Conservation (phyloP, 2,329 filamentous ascomycete species). For the Tolypocladium guangdongense region DNA sequence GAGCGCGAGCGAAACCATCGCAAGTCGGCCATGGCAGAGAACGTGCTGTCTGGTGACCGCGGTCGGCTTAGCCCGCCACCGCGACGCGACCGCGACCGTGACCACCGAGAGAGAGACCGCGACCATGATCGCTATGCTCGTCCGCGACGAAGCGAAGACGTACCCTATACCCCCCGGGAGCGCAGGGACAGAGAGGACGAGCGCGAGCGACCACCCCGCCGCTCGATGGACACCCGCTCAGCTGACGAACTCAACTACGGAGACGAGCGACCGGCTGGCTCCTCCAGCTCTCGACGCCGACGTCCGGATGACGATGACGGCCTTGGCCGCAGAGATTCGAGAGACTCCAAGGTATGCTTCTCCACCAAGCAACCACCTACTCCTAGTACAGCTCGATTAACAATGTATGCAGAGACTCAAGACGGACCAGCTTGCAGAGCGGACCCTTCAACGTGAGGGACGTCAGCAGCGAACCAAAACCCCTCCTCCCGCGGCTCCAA, state of each 20-base stretch:
- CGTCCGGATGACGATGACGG: constrained; percentile 70
- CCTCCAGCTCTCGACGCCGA: constrained; percentile 58
- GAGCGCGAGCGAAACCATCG: constrained; percentile 90
- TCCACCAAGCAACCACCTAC: neutral
- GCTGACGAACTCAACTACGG: constrained; percentile 89
- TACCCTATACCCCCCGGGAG: constrained; percentile 50
- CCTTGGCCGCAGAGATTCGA: constrained; percentile 50
- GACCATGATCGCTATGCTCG: constrained; percentile 11
- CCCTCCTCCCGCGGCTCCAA: constrained; percentile 32
- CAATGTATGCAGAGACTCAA: constrained; percentile 37
- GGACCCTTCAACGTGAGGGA: constrained; percentile 46
- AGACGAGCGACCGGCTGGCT: constrained; percentile 53
- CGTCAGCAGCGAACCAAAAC: constrained; percentile 39
- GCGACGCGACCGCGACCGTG: constrained; percentile 30
- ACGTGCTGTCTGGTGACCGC: constrained; percentile 42
- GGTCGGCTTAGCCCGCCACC: constrained; percentile 31
- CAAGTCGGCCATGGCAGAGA: constrained; percentile 62
- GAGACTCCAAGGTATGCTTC: constrained; percentile 53
- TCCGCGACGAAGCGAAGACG: constrained; percentile 19
- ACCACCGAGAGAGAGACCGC: constrained; percentile 29
- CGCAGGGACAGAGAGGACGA: constrained; percentile 82
- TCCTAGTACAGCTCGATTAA: constrained; percentile 13
- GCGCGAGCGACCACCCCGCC: constrained; percentile 76
- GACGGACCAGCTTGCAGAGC: constrained; percentile 49
- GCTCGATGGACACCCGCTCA: constrained; percentile 63